phyloP scores from a whole-genome alignment of 2,329 filamentous ascomycete species.

The Metarhizium guizhouense region DNA sequence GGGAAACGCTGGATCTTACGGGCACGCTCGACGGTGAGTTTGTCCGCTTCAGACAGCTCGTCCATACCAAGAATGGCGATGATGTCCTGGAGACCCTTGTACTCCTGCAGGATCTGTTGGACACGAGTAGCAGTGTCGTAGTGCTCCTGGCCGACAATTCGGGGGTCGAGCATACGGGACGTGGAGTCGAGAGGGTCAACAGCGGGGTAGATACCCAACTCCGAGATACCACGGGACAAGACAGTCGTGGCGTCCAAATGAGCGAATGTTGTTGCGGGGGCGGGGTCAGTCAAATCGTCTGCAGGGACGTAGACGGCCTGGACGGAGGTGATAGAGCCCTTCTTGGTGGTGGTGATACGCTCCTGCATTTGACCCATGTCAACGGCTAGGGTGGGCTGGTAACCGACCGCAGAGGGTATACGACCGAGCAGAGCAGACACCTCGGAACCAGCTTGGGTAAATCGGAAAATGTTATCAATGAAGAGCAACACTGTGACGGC shows the following conservation, averaged over 20 bases:
- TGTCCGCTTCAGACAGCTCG: conserved; percentile 97
- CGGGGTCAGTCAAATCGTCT: conserved; percentile 99
- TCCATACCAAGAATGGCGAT: conserved; percentile 99
- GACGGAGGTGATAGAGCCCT: conserved; percentile 99
- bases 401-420: conserved; percentile 99
- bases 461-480: conserved; percentile 99
- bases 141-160: conserved; percentile 96
- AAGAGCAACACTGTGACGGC: conserved; percentile 69
- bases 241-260: conserved; percentile 99
- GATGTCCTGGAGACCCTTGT: conserved; percentile 99
- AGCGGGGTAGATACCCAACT: conserved; percentile 99
- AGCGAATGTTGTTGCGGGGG: conserved; percentile 97
- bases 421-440: conserved; percentile 98
- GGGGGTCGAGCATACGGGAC: conserved; percentile 98
- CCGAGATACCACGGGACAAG: conserved; percentile 99
- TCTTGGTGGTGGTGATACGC: conserved; percentile 98
- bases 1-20: conserved; percentile 99
- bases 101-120: conserved; percentile 99
- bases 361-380: conserved; percentile 99
- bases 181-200: conserved; percentile 99
- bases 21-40: conserved; percentile 99
- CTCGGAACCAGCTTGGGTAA: conserved; percentile 99
- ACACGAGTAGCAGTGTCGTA: conserved; percentile 91
- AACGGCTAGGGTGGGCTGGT: conserved; percentile 96
- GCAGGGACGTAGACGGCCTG: conserved; percentile 99